Evolutionary conservation across 2,329 filamentous ascomycete genomes (phyloP), one percentile per base, ranked within the genome.

Genomic region (Fusarium mundagurra): DNA sequence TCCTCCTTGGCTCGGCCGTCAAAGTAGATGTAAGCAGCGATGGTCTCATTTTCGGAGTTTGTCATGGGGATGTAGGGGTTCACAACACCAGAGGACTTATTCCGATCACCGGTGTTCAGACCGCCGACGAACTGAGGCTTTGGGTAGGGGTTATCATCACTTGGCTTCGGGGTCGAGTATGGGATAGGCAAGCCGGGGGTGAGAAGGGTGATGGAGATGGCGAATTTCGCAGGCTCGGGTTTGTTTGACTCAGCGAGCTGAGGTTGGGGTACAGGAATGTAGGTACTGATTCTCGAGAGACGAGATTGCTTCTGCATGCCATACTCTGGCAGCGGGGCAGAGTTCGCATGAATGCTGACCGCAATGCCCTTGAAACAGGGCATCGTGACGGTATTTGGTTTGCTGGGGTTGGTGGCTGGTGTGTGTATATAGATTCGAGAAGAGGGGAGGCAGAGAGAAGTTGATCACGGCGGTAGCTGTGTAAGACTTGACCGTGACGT

Each of bases 291-390:
- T 80, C 96, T 93, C 72, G 94, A 95, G 73, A 94, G 89, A 79
- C 94, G 93, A 67, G 94, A 95, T 84, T 98, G 94, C 82, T 95
- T 96, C 86, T 98, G 96, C 78, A 98, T 93, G 79, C 95, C 96
- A 86, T 97, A 92, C 85, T 99, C 96, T 72, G 95, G 88, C 76
- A 99, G 91, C 76, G 96, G 95, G 77, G 94, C 87, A 72, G 88
- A 89, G 81, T 92, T 92, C 67, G 91, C 90, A 86, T 99, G 96
- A 83, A 98, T 97, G 89, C 94, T 97, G 82, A 98, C 96, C 80
- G 96, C 96, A 85, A 99, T 95, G 85, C 96, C 96, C 88, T 98
- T 97, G 88, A 98, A 99, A 91, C 95, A 98, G 87, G 96, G 96
- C 96, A 91, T 91, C 81, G 81, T 89, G 81, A 80, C 75, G 75